These are phyloP conservation scores for Pelargonium nanum DNA, from an alignment of 345 rosid genomes.

Conservation along the genomic window DNA sequence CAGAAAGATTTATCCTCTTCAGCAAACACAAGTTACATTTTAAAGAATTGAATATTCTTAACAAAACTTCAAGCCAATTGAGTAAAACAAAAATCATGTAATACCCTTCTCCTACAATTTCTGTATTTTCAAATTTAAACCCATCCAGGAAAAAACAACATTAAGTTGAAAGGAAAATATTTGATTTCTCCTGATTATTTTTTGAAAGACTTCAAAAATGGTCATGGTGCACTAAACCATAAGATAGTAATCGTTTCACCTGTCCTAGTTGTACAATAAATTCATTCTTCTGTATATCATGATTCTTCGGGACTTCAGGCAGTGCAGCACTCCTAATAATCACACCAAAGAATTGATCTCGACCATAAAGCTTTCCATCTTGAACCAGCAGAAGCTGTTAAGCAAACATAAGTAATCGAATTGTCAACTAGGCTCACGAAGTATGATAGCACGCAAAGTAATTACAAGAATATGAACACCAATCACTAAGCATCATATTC, in stretches of 20 bases:
- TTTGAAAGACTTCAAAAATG: not conserved
- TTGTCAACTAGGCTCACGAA: no score
- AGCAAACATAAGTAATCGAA: not conserved
- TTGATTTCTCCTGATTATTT: no score
- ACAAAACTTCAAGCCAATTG: no score
- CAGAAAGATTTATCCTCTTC: no score
- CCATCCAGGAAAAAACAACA: not conserved
- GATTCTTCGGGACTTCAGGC: conserved; percentile 56
- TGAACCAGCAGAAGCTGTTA: conserved; percentile 82
- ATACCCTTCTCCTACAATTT: no score
- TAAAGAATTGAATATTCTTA: no score
- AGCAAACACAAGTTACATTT: no score
- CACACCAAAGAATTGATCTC: conserved; percentile 60
- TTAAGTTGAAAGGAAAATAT: not conserved
- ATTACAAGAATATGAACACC: not conserved
- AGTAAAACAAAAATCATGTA: no score
- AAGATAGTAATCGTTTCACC: conserved; percentile 23
- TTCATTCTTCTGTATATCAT: conserved; percentile 64
- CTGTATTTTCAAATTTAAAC: no score
- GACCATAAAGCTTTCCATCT: conserved; percentile 93
- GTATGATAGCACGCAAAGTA: not conserved
- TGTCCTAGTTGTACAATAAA: conserved; percentile 60
- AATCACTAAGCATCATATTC: no score
- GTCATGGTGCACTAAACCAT: conserved; percentile 1
- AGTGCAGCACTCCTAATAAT: conserved; percentile 59